Conservation (phyloP, 176 grass and related monocot species). For the Musa troglodytarum region DNA sequence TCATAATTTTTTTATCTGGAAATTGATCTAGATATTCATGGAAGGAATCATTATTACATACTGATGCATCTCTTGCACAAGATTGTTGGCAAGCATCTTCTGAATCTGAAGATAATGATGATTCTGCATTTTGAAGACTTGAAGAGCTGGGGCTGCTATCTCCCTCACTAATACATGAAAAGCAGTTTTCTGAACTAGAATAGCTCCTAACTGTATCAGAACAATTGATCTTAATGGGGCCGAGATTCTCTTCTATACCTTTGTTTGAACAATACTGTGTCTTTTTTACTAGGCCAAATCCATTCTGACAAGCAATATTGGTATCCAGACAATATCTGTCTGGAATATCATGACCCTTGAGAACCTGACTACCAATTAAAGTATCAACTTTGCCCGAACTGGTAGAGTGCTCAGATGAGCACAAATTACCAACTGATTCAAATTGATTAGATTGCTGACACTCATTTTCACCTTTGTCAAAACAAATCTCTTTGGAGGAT, state of each 20-base stretch:
- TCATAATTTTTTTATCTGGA: conserved; percentile 22
- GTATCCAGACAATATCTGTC: not conserved
- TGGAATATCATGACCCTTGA: conserved; percentile 7
- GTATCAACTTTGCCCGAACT: conserved; percentile 20
- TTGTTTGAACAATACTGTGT: conserved; percentile 25
- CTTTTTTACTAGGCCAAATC: conserved; percentile 19
- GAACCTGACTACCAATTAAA: conserved; percentile 19
- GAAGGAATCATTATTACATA: conserved; percentile 8
- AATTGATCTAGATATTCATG: conserved; percentile 17
- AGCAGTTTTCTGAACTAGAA: conserved; percentile 54
- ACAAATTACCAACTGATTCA: conserved; percentile 21
- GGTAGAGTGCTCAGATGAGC: not conserved
- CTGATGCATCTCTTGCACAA: conserved; percentile 25
- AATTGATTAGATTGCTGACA: not conserved
- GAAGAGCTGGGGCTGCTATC: conserved; percentile 70
- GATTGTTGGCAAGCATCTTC: conserved; percentile 56
- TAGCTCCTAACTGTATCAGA: conserved; percentile 23
- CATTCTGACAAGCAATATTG: conserved; percentile 26
- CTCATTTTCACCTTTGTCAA: conserved; percentile 9
- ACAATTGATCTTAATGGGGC: conserved; percentile 19
- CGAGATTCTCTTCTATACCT: conserved; percentile 24
- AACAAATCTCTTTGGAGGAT: not conserved
- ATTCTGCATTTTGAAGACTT: conserved; percentile 51
- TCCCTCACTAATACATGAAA: conserved; percentile 63
- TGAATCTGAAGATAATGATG: conserved; percentile 68